phyloP scores from a whole-genome alignment of 2,329 filamentous ascomycete species.

The Colletotrichum australisinense region DNA sequence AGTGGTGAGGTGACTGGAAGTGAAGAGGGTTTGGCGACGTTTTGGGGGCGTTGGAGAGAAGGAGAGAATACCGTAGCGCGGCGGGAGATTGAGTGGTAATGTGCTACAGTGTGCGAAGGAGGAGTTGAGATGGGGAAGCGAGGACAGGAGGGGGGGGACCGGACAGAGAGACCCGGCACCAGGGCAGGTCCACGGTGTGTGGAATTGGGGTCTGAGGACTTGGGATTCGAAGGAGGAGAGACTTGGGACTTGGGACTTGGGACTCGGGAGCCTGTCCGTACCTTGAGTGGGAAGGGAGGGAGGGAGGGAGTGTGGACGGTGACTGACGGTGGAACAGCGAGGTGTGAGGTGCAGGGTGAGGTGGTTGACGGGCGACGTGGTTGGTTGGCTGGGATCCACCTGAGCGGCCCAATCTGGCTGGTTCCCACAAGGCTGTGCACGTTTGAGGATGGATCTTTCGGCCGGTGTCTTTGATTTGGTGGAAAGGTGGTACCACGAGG shows the following conservation, averaged over 20 bases:
- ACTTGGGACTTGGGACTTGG: background rate
- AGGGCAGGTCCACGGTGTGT: background rate
- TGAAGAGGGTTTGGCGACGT: slow-evolving; percentile 1
- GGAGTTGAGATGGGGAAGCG: slow-evolving; percentile 34
- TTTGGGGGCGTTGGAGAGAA: slow-evolving; percentile 23
- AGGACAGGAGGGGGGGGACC: slow-evolving; percentile 17
- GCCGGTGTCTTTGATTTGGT: slow-evolving; percentile 15
- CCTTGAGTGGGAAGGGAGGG: background rate
- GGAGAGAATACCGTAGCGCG: slow-evolving; percentile 1
- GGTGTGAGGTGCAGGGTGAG: background rate
- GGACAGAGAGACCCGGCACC: slow-evolving; percentile 11
- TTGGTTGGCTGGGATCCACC: slow-evolving; percentile 17
- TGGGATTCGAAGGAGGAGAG: too few relatives aligned
- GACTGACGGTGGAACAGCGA: background rate
- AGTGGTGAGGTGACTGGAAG: background rate
- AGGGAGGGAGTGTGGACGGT: background rate
- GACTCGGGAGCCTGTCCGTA: background rate
- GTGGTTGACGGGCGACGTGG: slow-evolving; percentile 2
- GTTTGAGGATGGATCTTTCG: slow-evolving; percentile 37
- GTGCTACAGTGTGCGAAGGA: slow-evolving; percentile 21
- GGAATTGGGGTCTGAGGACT: slow-evolving; percentile 15
- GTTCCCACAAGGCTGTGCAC: slow-evolving; percentile 39
- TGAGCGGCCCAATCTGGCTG: slow-evolving; percentile 20
- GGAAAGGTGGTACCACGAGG: background rate
- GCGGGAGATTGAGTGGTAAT: slow-evolving; percentile 17